phyloP scores from a whole-genome alignment of 179 eudicot species.

The Silene coronaria region DNA sequence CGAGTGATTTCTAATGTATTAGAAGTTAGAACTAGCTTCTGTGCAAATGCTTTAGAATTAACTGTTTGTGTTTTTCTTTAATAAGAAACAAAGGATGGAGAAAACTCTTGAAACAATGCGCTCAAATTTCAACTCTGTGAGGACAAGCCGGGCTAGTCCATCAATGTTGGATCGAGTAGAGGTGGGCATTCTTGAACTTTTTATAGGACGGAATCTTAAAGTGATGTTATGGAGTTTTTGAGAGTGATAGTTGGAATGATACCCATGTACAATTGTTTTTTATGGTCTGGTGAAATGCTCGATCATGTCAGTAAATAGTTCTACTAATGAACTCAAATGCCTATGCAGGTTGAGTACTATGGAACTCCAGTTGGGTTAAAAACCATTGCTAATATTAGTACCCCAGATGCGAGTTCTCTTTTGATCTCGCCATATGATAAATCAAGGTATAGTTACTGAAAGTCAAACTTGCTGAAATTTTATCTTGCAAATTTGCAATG shows the following conservation, averaged over 20 bases:
- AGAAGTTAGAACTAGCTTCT: neutral
- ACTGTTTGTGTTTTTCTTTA: conserved; percentile 11
- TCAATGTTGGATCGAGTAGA: conserved; percentile 81
- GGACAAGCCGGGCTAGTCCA: conserved; percentile 87
- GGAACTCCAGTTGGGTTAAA: conserved; percentile 86
- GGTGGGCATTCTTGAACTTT: conserved; percentile 33
- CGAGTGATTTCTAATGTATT: too few species aligned
- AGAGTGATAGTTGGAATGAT: neutral
- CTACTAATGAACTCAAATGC: conserved; percentile 10
- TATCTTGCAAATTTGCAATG: neutral
- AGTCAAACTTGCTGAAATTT: neutral
- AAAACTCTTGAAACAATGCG: conserved; percentile 75
- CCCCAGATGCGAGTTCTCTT: conserved; percentile 81
- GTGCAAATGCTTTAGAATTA: neutral
- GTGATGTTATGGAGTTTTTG: neutral
- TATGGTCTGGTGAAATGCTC: neutral
- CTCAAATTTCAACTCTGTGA: conserved; percentile 71
- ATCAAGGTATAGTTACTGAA: conserved; percentile 59
- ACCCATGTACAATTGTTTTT: neutral
- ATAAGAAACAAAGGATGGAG: conserved; percentile 93
- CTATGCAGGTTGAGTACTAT: conserved; percentile 78
- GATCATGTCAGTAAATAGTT: neutral
- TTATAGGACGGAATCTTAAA: neutral
- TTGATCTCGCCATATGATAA: conserved; percentile 86
- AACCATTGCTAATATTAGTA: conserved; percentile 90